Conservation (phyloP, 768 basidiomycete genomes). For the Boletus eberwhitei region DNA sequence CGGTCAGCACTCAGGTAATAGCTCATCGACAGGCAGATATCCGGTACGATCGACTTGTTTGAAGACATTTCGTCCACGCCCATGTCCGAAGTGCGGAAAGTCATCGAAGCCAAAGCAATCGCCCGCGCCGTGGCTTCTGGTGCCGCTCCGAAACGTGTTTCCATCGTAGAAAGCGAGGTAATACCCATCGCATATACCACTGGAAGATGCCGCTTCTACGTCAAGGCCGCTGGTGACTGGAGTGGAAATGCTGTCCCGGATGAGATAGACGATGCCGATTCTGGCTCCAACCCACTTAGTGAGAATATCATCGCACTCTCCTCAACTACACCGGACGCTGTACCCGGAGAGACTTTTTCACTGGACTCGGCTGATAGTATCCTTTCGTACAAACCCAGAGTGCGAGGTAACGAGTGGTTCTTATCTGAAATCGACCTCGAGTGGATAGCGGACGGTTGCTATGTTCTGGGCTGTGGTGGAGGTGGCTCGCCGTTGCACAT, state of each 20-base stretch:
- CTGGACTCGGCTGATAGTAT: conserved; percentile 25
- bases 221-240: conserved; percentile 59
- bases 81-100: conserved; percentile 29
- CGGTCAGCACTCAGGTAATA: background rate
- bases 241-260: conserved; percentile 24
- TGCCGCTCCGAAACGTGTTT: conserved; percentile 40
- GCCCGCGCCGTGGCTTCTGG: conserved; percentile 43
- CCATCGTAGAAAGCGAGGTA: conserved; percentile 53
- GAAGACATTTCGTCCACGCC: conserved; percentile 37
- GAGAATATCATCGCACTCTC: conserved; percentile 1
- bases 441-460: conserved; percentile 63
- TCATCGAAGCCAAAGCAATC: conserved; percentile 40
- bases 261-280: conserved; percentile 16
- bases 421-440: conserved; percentile 48
- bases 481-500: conserved; percentile 56
- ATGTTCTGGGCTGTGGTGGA: conserved; percentile 60
- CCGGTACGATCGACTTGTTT: conserved; percentile 45
- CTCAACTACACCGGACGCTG: conserved; percentile 1
- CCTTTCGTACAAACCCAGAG: conserved; percentile 35
- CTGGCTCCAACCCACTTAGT: background rate
- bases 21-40: conserved; percentile 32
- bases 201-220: conserved; percentile 44
- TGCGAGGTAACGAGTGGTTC: conserved; percentile 42
- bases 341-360: conserved; percentile 14
- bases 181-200: conserved; percentile 42